Base-by-base conservation (phyloP, 345 rosid genomes). In the Draba incana region DNA sequence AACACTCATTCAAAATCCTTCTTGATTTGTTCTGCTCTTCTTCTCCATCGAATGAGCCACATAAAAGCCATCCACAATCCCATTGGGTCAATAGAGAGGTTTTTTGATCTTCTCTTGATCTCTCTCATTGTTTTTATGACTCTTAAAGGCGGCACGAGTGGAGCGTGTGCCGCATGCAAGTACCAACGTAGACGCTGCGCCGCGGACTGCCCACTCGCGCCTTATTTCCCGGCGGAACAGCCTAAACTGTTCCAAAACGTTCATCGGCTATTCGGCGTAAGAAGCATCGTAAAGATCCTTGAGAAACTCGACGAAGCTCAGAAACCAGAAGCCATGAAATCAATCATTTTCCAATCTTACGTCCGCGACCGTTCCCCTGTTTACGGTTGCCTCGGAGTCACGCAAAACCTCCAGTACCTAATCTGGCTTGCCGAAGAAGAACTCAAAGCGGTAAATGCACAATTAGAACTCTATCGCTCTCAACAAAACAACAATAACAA, bases 161-260 rank as follows among this genome's bases (percentile, higher is more conserved):
- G 85, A 16, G 99, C 99, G 11, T 94, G 99, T 44, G 99, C 98
- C 24, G 88, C 89, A 8, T 94, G 99, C 90, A 94, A 94, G 75
- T 88, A 84, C 83, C 98, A 82, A 58, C 76, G 97, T 16, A 76
- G 93, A 58, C 85, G 84, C 66, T 94, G 99, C 79, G 59, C 79
- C 4, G 43, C 85, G 0, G 87, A 87, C 39, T 94, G 99, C 47
- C 93, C 79, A 4, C 68, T 94, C 3, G 90, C 97, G 0, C 97
- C 96, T 2, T 94, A 85, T 63, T 92, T 92, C 66, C 97, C 93
- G 2, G 79, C 99, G 0, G 96, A 92, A 57, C 85, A 88, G 24
- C 89, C 96, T 0, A 81, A 81, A 41, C 63, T 85, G 27, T 94
- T 94, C 65, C 86, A 81, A 20, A 92, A 94, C 12, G 97, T 89